A percentile compares a stretch with the other conserved stretches of the same genome.
Evolutionary conservation across 495 filamentous ascomycete species (phyloP).

Genomic region (Talaromyces stipitatus): DNA sequence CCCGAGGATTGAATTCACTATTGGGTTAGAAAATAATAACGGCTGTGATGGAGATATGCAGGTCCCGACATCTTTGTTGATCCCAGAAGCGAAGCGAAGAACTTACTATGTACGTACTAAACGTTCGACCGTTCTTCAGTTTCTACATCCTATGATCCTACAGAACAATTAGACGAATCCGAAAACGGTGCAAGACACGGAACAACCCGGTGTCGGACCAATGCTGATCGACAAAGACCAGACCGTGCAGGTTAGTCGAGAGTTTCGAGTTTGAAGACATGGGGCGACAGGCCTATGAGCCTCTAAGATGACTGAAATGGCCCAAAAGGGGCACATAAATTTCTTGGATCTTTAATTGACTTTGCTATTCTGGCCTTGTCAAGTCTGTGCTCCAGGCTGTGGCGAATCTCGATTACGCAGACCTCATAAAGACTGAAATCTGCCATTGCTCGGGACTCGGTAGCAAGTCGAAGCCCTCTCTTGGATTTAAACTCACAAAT

Average conservation of each 20-base stretch:
- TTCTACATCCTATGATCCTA: background rate
- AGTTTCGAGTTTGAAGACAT: background rate
- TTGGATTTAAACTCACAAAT: background rate
- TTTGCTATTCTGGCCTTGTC: background rate
- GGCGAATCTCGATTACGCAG: background rate
- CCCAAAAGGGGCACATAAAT: background rate
- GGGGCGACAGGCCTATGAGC: background rate
- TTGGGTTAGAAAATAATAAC: background rate
- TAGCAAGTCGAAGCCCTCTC: background rate
- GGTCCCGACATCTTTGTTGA: background rate
- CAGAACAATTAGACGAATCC: background rate
- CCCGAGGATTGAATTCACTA: background rate
- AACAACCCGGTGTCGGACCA: background rate
- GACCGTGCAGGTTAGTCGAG: background rate
- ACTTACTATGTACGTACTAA: background rate
- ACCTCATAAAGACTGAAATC: background rate
- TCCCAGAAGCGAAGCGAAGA: background rate
- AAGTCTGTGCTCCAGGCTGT: background rate
- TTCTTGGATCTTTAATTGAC: background rate
- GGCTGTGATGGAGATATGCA: background rate
- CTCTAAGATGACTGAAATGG: background rate
- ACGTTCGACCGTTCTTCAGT: background rate
- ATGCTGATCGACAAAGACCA: background rate
- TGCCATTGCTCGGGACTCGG: background rate
- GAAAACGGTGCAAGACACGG: background rate